A percentile compares a stretch with the other conserved stretches of the same genome.
phyloP scores from a whole-genome alignment of 1,284 basidiomycete genomes.

The Leccinum fallax region DNA sequence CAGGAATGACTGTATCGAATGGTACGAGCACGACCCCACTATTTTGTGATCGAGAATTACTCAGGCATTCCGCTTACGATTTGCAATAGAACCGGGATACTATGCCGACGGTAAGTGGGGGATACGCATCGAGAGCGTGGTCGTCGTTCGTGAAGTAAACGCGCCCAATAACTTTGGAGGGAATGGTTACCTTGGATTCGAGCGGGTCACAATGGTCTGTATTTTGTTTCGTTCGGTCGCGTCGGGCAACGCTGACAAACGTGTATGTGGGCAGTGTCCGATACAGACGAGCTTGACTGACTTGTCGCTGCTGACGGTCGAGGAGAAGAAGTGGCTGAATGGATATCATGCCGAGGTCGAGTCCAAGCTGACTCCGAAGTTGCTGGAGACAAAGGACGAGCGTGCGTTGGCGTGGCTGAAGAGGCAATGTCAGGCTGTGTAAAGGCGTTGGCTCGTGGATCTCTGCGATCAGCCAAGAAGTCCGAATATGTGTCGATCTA shows the following conservation, averaged over 20 bases:
- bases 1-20: conserved; percentile 90
- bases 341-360: conserved; percentile 81
- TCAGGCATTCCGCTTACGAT: neutral
- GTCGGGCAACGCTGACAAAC: conserved; percentile 9
- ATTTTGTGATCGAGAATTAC: neutral
- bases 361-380: conserved; percentile 70
- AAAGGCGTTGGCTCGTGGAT: neutral
- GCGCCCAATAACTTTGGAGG: conserved; percentile 88
- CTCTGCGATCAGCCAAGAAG: neutral
- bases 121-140: conserved; percentile 91
- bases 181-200: conserved; percentile 82
- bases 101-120: conserved; percentile 93
- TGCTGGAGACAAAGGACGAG: conserved; percentile 66
- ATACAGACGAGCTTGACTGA: conserved; percentile 89
- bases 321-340: conserved; percentile 85
- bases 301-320: conserved; percentile 56
- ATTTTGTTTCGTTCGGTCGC: conserved; percentile 19
- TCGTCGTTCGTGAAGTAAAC: conserved; percentile 71
- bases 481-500: conserved; percentile 3
- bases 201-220: conserved; percentile 78
- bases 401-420: conserved; percentile 81
- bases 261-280: conserved; percentile 57
- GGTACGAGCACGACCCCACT: conserved; percentile 40
- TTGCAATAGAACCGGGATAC: conserved; percentile 79
- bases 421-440: conserved; percentile 52